These are phyloP conservation scores for Coccomyxa sp. DNA, from an alignment of 139 green algal species.

Conservation along the genomic window DNA sequence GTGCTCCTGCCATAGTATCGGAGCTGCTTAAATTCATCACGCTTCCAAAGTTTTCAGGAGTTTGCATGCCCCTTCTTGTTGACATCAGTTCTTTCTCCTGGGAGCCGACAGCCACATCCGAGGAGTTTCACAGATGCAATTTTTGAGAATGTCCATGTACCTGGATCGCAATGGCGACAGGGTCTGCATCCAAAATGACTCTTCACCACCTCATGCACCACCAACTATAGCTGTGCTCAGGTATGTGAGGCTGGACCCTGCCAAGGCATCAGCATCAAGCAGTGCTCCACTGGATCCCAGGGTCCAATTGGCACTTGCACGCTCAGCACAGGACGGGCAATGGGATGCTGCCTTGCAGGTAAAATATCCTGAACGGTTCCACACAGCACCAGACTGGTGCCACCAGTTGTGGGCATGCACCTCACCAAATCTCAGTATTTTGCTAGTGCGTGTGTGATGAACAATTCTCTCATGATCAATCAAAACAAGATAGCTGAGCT, in stretches of 20 bases:
- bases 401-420: not conserved
- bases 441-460: not conserved
- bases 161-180: not conserved
- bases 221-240: not conserved
- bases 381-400: not conserved
- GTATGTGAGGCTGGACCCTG: conserved; percentile 1
- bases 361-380: not conserved
- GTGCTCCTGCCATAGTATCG: not conserved
- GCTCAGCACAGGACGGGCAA: not conserved
- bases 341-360: not conserved
- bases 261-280: not conserved
- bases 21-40: too few relatives aligned
- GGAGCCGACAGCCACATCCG: too few relatives aligned
- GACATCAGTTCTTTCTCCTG: too few relatives aligned
- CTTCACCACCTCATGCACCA: too few relatives aligned
- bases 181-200: not conserved
- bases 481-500: conserved; percentile 15
- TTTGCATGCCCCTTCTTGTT: too few relatives aligned
- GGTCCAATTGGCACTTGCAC: not conserved
- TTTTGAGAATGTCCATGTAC: not conserved
- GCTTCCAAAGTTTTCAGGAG: too few relatives aligned
- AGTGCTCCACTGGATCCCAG: not conserved
- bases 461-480: not conserved
- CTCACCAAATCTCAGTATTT: too few relatives aligned
- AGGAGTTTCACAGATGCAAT: not conserved